Evolutionary conservation across 116 monocot genomes (phyloP).

Genomic region (Zostera marina): DNA sequence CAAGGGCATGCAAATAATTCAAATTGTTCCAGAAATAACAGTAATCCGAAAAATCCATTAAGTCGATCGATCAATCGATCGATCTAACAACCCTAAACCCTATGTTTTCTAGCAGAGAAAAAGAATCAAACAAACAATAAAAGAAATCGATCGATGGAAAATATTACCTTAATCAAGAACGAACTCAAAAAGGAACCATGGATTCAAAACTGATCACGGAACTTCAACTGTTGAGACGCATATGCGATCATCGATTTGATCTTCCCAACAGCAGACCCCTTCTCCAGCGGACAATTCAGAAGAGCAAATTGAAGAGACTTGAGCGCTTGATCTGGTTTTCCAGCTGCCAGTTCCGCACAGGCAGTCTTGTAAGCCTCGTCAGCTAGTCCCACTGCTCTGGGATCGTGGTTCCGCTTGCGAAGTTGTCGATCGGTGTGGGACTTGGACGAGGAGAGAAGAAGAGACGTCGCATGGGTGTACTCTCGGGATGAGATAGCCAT

Average conservation of each 20-base stretch:
- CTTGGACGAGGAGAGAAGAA: conserved; percentile 12
- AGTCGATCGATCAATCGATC: no score
- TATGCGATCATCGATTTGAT: conserved; percentile 41
- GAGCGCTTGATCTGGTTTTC: conserved; percentile 42
- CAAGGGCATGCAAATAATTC: no score
- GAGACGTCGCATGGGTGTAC: conserved; percentile 30
- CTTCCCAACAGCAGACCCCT: conserved; percentile 43
- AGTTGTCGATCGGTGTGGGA: conserved; percentile 3
- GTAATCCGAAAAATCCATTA: no score
- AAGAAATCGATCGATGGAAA: no score
- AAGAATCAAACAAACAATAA: no score
- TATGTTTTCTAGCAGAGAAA: no score
- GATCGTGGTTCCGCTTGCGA: neutral
- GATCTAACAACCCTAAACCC: no score
- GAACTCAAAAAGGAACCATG: no score
- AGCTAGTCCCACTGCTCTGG: conserved; percentile 27
- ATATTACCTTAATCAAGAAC: neutral
- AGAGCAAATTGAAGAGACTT: conserved; percentile 48
- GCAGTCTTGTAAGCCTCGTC: conserved; percentile 76
- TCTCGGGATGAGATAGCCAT: conserved; percentile 51
- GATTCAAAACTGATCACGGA: neutral
- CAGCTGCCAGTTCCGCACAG: conserved; percentile 49
- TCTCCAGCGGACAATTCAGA: conserved; percentile 62
- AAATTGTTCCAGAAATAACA: no score
- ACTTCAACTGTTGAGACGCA: conserved; percentile 30